Conservation (phyloP, 495 filamentous ascomycete genomes). For the Amphirosellinia nigrospora region DNA sequence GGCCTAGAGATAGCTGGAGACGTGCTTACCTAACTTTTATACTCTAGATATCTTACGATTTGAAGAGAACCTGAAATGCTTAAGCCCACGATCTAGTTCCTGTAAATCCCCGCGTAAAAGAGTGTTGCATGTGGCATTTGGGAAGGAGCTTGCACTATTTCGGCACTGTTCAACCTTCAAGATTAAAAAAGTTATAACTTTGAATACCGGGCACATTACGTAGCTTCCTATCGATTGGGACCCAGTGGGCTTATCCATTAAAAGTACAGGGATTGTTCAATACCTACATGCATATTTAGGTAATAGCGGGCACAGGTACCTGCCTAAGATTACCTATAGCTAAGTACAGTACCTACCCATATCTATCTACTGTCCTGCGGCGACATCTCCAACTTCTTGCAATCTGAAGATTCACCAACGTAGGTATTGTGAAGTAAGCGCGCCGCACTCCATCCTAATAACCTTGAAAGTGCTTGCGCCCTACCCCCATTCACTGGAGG, state of each 20-base stretch:
- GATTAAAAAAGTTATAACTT: background rate
- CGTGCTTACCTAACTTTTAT: conserved; percentile 16
- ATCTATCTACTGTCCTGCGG: background rate
- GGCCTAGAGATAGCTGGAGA: background rate
- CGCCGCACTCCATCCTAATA: background rate
- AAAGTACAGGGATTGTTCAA: too few species aligned
- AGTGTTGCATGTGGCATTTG: background rate
- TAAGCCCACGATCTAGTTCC: background rate
- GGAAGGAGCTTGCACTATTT: background rate
- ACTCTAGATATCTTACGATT: background rate
- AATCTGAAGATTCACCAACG: background rate
- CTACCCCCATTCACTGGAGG: background rate
- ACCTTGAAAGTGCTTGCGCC: background rate
- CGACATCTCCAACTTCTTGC: background rate
- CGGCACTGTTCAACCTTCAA: background rate
- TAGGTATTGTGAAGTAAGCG: background rate
- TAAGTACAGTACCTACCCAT: too few species aligned
- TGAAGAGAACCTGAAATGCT: background rate
- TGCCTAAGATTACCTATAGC: too few species aligned
- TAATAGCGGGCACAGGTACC: background rate
- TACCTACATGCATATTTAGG: too few species aligned
- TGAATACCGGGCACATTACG: too few species aligned
- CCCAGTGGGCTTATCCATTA: too few species aligned
- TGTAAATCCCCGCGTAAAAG: background rate
- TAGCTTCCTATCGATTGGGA: conserved; percentile 10